Evolutionary conservation across 441 rosid genomes (phyloP).

Genomic region (Corymbia calophylla): DNA sequence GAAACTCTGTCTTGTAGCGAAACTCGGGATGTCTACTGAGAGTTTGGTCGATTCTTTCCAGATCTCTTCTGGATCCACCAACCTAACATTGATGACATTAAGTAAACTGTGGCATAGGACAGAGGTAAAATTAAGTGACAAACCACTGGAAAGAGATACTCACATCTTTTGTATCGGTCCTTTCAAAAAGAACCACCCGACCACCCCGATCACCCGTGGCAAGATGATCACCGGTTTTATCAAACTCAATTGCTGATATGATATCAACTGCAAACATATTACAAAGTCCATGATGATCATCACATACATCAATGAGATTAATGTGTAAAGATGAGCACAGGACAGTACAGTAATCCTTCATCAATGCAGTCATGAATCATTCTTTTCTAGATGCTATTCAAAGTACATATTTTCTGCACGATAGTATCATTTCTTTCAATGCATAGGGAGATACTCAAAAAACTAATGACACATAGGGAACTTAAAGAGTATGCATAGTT

Average conservation of each 20-base stretch:
- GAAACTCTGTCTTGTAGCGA: slow-evolving; percentile 15
- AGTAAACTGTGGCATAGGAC: not conserved
- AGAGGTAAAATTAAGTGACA: not conserved
- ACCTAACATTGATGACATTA: not conserved
- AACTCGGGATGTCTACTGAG: slow-evolving; percentile 9
- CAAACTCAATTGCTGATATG: slow-evolving; percentile 93
- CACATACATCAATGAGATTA: not conserved
- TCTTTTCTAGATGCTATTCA: not conserved
- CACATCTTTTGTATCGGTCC: slow-evolving; percentile 68
- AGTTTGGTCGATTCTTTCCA: slow-evolving; percentile 2
- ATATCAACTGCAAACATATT: slow-evolving; percentile 68
- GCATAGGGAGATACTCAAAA: not conserved
- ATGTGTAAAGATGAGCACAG: not conserved
- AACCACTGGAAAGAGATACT: slow-evolving; percentile 8
- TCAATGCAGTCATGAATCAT: not conserved
- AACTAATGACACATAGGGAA: not conserved
- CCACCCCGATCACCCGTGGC: slow-evolving; percentile 99
- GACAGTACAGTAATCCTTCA: not conserved
- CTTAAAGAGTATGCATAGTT: not conserved
- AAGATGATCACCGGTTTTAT: slow-evolving; percentile 82
- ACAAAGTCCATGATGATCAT: slow-evolving; percentile 1
- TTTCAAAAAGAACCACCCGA: slow-evolving; percentile 91
- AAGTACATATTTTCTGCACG: not conserved
- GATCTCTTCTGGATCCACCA: slow-evolving; percentile 10
- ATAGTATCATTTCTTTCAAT: not conserved